Base-by-base conservation (phyloP, 371 early-diverging fungal genomes). In the Smittium culicis region DNA sequence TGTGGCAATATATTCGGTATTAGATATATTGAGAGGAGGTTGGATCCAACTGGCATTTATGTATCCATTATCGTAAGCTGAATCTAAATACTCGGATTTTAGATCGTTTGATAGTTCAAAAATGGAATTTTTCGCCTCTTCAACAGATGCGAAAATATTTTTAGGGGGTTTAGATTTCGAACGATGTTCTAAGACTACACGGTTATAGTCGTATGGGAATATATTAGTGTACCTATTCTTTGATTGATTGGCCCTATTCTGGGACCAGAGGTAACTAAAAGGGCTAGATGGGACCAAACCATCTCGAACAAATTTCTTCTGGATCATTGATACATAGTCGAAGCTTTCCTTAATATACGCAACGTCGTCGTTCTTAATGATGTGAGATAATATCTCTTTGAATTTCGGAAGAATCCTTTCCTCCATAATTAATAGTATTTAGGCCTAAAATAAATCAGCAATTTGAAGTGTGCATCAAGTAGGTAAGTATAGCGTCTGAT, bases 1-100 rank as follows among this genome's bases (percentile, higher is more conserved):
- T 0, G 92, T 85, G 24, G 88, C 89, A 55, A 95, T 91, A 71
- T 91, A 95, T 29, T 70, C 67, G 72, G 69, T 70, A 25, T 70
- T 65, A 8, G 69, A 63, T 24, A 74, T 67, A 54, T 74, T 67
- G 28, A 70, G 71, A 1, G 83, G 83, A 64, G 80, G 69, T 34
- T 67, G 62, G 34, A 88, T 80, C 67, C 75, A 81, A 65, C 85
- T 85, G 34, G 88, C 88, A 72, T 96, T 94, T 77, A 92, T 92
- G 76, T 89, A 92, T 73, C 86, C 89, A 31, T 64, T 68, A 66
- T 83, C 14, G n/a, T 32, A 27, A 30, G 2, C 33, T 14, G n/a
- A 24, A 24, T 32, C 14, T 2, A 2, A 2, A 32, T 31, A n/a
- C n/a, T 24, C 27, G 17, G 5, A 31, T 30, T 63, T 35, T n/a